Conservation (phyloP, 1,284 basidiomycete species). For the Quambalaria eucalypti region DNA sequence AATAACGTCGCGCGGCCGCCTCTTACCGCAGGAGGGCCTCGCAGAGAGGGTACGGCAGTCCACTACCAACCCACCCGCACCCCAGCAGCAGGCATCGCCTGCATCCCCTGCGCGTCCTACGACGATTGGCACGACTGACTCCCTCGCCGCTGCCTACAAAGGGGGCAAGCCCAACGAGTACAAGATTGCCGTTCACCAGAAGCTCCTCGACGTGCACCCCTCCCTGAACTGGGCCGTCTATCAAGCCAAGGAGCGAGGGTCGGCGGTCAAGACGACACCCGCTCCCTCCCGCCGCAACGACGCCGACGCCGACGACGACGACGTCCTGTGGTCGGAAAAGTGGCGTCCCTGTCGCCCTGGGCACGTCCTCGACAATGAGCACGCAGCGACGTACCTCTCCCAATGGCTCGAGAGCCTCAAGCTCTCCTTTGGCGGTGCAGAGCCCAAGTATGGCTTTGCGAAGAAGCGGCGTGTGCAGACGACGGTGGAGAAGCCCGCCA, state of each 20-base stretch:
- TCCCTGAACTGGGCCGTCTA: neutral
- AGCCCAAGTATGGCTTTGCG: neutral
- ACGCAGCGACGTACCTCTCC: conserved; percentile 13
- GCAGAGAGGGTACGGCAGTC: too few species aligned
- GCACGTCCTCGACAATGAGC: conserved; percentile 19
- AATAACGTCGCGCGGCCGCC: neutral
- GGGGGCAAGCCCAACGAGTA: too few species aligned
- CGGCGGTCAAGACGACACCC: neutral
- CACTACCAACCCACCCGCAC: too few species aligned
- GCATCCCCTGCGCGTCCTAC: too few species aligned
- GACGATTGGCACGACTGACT: too few species aligned
- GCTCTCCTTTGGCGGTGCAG: conserved; percentile 10
- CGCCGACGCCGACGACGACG: neutral
- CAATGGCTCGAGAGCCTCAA: conserved; percentile 28
- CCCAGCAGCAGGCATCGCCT: too few species aligned
- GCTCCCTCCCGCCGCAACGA: neutral
- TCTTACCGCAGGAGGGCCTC: neutral
- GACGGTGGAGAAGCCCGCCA: conserved; percentile 4
- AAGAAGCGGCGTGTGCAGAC: conserved; percentile 10
- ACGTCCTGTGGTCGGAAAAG: conserved; percentile 16
- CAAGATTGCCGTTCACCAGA: neutral
- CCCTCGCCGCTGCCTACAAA: too few species aligned
- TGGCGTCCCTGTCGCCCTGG: conserved; percentile 14
- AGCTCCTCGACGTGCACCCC: neutral
- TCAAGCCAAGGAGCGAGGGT: neutral